Conservation (phyloP, 805 yeast species). For the Lachancea sp. region DNA sequence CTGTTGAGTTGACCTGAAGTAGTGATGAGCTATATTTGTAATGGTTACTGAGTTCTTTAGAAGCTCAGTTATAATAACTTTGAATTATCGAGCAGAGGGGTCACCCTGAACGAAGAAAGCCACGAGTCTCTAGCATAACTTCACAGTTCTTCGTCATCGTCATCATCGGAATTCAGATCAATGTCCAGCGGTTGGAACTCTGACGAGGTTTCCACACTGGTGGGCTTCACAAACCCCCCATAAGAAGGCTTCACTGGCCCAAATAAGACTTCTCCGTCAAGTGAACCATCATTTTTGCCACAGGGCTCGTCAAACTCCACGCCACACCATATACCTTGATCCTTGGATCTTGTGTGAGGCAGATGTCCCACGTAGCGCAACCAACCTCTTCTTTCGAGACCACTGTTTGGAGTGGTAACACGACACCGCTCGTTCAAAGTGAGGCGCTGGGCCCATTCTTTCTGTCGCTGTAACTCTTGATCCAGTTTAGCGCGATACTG, state of each 20-base stretch:
- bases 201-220: constrained; percentile 60
- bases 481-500: constrained; percentile 32
- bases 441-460: constrained; percentile 32
- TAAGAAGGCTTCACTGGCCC: constrained; percentile 45
- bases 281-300: constrained; percentile 79
- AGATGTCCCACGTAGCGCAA: constrained; percentile 66
- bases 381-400: constrained; percentile 52
- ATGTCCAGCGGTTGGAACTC: constrained; percentile 38
- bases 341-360: constrained; percentile 38
- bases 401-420: constrained; percentile 21
- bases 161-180: constrained; percentile 12
- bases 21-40: background rate
- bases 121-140: too few species aligned
- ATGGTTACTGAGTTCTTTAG: background rate
- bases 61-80: too few species aligned
- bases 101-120: background rate
- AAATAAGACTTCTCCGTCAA: constrained; percentile 58
- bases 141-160: constrained; percentile 38
- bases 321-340: constrained; percentile 66
- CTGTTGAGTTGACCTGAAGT: too few species aligned
- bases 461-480: constrained; percentile 21
- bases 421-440: constrained; percentile 50
- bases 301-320: constrained; percentile 77
- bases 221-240: constrained; percentile 77
- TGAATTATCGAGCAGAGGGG: too few species aligned